Percentiles rank a stretch among this genome's conserved stretches.
Evolutionary conservation across 2,329 filamentous ascomycete genomes (phyloP).

Genomic region (Diaporthe batatas): DNA sequence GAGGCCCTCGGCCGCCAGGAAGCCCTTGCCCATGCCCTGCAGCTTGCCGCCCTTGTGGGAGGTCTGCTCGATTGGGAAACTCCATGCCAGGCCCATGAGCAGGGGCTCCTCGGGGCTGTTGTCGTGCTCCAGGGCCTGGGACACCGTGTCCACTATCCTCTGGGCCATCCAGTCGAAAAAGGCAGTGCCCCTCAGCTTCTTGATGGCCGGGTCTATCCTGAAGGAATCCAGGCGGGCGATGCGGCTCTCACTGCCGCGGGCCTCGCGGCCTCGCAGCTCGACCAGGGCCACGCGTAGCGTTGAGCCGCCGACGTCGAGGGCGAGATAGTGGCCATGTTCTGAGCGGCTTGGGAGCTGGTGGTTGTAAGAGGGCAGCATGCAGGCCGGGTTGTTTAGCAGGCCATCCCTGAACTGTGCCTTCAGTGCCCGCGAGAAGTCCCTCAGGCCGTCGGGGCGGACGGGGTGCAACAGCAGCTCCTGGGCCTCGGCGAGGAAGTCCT

Average conservation of each 20-base stretch:
- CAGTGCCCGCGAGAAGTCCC: slow-evolving; percentile 62
- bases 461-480: slow-evolving; percentile 65
- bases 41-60: slow-evolving; percentile 71
- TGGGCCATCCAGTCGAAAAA: slow-evolving; percentile 79
- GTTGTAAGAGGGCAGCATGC: slow-evolving; percentile 77
- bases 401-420: slow-evolving; percentile 68
- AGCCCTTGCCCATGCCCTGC: slow-evolving; percentile 75
- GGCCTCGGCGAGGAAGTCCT: slow-evolving; percentile 70
- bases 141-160: slow-evolving; percentile 69
- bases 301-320: slow-evolving; percentile 78
- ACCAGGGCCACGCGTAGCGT: slow-evolving; percentile 76
- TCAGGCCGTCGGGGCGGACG: slow-evolving; percentile 60
- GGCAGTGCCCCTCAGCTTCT: slow-evolving; percentile 67
- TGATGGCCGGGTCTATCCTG: slow-evolving; percentile 68
- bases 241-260: slow-evolving; percentile 56
- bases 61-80: slow-evolving; percentile 79
- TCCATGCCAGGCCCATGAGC: slow-evolving; percentile 75
- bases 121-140: slow-evolving; percentile 56
- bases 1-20: slow-evolving; percentile 69
- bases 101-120: slow-evolving; percentile 59
- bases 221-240: slow-evolving; percentile 69
- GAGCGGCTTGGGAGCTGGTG: slow-evolving; percentile 72
- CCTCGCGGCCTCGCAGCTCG: slow-evolving; percentile 64
- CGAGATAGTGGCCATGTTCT: slow-evolving; percentile 71
- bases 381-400: slow-evolving; percentile 65